Evolutionary conservation across 306 rosid species (phyloP), one percentile per base, ranked within the genome.

Genomic region (Cajanus cajan): DNA sequence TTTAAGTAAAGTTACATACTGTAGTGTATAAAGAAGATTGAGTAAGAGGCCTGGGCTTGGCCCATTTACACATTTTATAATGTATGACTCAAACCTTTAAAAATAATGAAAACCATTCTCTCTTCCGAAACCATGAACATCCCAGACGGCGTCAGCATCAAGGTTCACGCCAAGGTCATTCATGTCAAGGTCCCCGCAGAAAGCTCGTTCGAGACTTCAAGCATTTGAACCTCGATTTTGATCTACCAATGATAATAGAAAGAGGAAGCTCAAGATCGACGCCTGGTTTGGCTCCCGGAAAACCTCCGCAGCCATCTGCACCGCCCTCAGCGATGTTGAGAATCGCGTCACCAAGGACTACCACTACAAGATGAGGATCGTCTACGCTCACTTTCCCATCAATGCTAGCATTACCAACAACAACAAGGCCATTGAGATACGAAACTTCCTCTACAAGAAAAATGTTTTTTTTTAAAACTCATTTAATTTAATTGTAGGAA

Each of bases 291-390:
- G 90, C 0, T 68, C 95, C 0, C 85, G 97, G 31, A 93, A 93
- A 74, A 88, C 98, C 25, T 91, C 95, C 19, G 98, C 95, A n/a
- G 85, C 98, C 25, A 93, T 93, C 33, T 87, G 97, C 6, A 93
- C 98, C 0, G 97, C 98, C 4, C 93, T 91, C 54, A 88, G 92
- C 66, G 94, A 93, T 28, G 95, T 93, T 0, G 91, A 51, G 64
- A 93, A 93, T 7, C 97, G 97, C 36, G 98, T 93, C 64, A 93
- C 98, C 34, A 91, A 90, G 87, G 97, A 97, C 0, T 93, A 88
- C 83, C 89, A 94, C 6, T 93, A 93, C 93, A 93, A 89, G 88
- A 93, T 93, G 97, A 81, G 96, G n/a, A n/a, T n/a, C n/a, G n/a
- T n/a, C n/a, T n/a, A n/a, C n/a, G n/a, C n/a, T n/a, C n/a, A n/a